Evolutionary conservation across 192 early-diverging fungal species (phyloP).

Genomic region (Entophlyctis luteolus): DNA sequence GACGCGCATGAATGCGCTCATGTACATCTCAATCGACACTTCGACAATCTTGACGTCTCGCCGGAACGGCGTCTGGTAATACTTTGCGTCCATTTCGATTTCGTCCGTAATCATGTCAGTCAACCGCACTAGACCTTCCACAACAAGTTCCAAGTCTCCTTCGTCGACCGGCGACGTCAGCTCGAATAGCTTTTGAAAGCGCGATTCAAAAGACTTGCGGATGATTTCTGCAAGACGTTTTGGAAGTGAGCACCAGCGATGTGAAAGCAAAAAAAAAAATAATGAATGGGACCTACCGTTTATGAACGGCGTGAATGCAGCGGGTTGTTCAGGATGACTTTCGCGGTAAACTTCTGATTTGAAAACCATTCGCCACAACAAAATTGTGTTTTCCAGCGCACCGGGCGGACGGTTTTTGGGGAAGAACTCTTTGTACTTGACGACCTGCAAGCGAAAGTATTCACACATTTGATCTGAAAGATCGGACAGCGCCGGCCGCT

Average conservation of each 20-base stretch:
- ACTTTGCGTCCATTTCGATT: conserved; percentile 52
- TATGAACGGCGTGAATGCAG: conserved; percentile 40
- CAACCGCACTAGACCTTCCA: conserved; percentile 46
- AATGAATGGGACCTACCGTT: background rate
- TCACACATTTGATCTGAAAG: conserved; percentile 48
- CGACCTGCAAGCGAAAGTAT: conserved; percentile 47
- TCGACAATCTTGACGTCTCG: conserved; percentile 51
- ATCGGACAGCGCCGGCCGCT: conserved; percentile 38
- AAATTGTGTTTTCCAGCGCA: conserved; percentile 47
- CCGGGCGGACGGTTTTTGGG: conserved; percentile 50
- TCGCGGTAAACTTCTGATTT: conserved; percentile 43
- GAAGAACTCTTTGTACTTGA: conserved; percentile 55
- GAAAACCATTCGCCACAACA: conserved; percentile 54
- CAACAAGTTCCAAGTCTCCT: conserved; percentile 41
- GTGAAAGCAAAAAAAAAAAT: background rate
- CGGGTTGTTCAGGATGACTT: conserved; percentile 39
- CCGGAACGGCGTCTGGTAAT: conserved; percentile 45
- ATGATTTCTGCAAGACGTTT: conserved; percentile 18
- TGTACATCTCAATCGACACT: conserved; percentile 45
- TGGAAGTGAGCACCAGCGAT: background rate
- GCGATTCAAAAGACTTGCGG: conserved; percentile 34
- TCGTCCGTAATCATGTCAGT: conserved; percentile 52
- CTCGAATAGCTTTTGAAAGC: conserved; percentile 48
- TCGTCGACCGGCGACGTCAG: conserved; percentile 49
- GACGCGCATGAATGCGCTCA: conserved; percentile 45